Evolutionary conservation across 2,329 filamentous ascomycete species (phyloP).

Genomic region (Curvularia eragrostidis): DNA sequence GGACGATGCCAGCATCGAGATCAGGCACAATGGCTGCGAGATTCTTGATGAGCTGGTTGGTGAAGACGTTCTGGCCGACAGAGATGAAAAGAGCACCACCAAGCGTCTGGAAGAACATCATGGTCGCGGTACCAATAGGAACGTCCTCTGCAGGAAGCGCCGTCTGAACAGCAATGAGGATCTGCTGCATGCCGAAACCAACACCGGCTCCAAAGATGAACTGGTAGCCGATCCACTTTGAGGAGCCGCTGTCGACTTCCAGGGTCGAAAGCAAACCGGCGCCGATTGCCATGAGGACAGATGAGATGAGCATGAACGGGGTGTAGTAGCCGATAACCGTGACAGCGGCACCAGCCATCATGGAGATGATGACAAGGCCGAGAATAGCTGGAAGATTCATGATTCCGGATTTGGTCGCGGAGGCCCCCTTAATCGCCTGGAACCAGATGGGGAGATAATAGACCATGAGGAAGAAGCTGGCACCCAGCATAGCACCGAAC

Average conservation of each 20-base stretch:
- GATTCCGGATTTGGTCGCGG: conserved; percentile 56
- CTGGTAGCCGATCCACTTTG: conserved; percentile 52
- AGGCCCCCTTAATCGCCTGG: conserved; percentile 57
- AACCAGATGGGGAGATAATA: conserved; percentile 59
- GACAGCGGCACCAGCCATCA: conserved; percentile 50
- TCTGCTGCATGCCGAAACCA: conserved; percentile 58
- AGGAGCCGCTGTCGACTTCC: conserved; percentile 45
- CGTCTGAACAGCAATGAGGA: conserved; percentile 56
- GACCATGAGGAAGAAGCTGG: conserved; percentile 53
- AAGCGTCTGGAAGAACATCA: conserved; percentile 58
- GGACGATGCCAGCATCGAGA: conserved; percentile 53
- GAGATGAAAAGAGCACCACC: conserved; percentile 59
- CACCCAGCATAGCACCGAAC: conserved; percentile 53
- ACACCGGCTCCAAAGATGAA: conserved; percentile 53
- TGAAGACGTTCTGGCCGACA: conserved; percentile 59
- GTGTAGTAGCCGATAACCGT: conserved; percentile 58
- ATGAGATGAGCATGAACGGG: conserved; percentile 55
- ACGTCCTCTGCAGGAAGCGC: conserved; percentile 53
- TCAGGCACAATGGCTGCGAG: conserved; percentile 48
- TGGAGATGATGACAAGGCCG: conserved; percentile 53
- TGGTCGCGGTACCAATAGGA: conserved; percentile 56
- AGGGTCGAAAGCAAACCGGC: conserved; percentile 56
- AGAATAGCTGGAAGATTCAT: conserved; percentile 58
- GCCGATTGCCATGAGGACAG: conserved; percentile 55
- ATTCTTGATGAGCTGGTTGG: conserved; percentile 56